Base-by-base conservation (phyloP, 2,329 filamentous ascomycete genomes). In the Bipolaris gigantea region DNA sequence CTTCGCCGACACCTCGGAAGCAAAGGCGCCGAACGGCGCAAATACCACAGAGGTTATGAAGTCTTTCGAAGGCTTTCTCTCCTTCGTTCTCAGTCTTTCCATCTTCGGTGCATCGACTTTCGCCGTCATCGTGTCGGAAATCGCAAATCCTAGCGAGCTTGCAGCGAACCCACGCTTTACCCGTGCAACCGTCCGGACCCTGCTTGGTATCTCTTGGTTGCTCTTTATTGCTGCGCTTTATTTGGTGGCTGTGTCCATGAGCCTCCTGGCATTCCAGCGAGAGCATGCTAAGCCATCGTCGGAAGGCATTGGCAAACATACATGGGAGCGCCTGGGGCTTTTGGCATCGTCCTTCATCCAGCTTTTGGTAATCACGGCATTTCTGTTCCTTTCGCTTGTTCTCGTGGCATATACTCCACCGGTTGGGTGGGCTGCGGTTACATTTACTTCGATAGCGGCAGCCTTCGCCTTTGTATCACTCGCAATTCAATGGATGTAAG, bases 101-200 rank as follows among this genome's bases (percentile, higher is more conserved):
- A 43, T 43, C 40, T 43, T 43, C n/a, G 40, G 27, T n/a, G 40
- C 40, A n/a, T 43, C 40, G 3, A 43, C 40, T 16, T 43, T 32
- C 40, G 23, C 40, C 25, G 16, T 40, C 38, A 8, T 40, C 6
- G 38, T 40, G 38, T 40, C 38, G 13, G 38, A 40, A 13, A 40
- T 40, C 19, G 38, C 38, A n/a, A 40, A 40, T 7, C 38, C 38
- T 19, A 40, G 18, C 23, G 38, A 40, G 2, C 21, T 40, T 19
- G 23, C 9, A 2, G 7, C n/a, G 13, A 40, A 40, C 13, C 10
- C 38, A 40, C 38, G 38, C 19, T 40, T 40, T n/a, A 5, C 38
- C 15, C 38, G 38, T 13, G 8, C 23, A 19, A 40, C 38, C 23
- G 38, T 40, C 25, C 16, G 38, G 25, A 25, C 7, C 19, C 23